A percentile compares a stretch with the other conserved stretches of the same genome.
phyloP scores from a whole-genome alignment of 1,284 basidiomycete species.

The Stygiomarasmius scandens region DNA sequence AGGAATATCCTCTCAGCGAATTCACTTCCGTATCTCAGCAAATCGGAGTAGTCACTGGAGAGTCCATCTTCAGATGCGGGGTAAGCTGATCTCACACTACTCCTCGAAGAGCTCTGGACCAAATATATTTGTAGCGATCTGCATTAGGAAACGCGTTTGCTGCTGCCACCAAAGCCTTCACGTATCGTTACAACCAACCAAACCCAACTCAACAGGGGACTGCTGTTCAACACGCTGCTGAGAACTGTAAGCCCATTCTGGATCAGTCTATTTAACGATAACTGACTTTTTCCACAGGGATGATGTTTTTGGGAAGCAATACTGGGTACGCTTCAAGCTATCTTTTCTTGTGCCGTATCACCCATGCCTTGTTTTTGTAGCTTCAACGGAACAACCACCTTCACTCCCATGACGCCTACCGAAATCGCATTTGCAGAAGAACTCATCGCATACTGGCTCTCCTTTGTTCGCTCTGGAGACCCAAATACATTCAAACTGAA shows the following conservation, averaged over 20 bases:
- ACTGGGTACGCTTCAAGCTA: constrained; percentile 50
- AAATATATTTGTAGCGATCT: too few species aligned
- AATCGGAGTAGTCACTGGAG: constrained; percentile 49
- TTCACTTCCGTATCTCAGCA: constrained; percentile 44
- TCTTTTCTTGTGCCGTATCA: not conserved
- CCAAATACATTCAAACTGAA: constrained; percentile 54
- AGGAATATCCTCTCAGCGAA: constrained; percentile 23
- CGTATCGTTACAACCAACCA: constrained; percentile 46
- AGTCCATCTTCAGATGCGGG: constrained; percentile 52
- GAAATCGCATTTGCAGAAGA: constrained; percentile 54
- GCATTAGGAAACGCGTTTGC: constrained; percentile 47
- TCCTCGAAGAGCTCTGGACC: too few species aligned
- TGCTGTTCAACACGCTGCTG: constrained; percentile 51
- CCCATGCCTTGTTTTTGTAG: constrained; percentile 25
- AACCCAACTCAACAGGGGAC: constrained; percentile 41
- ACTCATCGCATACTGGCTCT: constrained; percentile 63
- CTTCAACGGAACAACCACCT: constrained; percentile 48
- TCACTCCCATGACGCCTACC: constrained; percentile 40
- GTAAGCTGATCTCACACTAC: constrained; percentile 38
- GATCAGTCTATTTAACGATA: too few species aligned
- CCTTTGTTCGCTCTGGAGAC: constrained; percentile 55
- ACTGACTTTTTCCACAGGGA: not conserved
- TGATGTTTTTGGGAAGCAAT: constrained; percentile 43
- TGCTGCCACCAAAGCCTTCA: constrained; percentile 20
- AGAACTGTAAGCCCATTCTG: constrained; percentile 42